Base-by-base conservation (phyloP, 495 filamentous ascomycete species). In the Niebla homalea region DNA sequence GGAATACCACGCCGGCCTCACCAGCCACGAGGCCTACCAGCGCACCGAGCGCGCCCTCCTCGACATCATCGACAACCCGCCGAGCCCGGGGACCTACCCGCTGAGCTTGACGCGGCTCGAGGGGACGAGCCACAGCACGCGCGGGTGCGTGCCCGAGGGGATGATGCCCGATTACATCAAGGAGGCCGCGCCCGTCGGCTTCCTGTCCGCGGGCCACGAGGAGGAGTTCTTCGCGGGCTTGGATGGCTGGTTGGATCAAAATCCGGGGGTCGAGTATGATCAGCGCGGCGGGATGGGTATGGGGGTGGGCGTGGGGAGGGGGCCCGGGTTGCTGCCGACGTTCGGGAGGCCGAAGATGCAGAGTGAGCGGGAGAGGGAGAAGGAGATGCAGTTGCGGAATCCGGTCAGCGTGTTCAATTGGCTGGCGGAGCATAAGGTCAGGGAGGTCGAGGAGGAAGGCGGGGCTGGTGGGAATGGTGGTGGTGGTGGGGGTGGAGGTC, bases 401-500 rank as follows among this genome's bases (percentile, higher is more conserved):
- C 87, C 85, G 0, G 80, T 85, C 36, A 87, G 83, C 22, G 86
- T 93, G 2, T 87, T 89, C 68, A 92, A 90, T 63, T 96, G 89
- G 89, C 69, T 96, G 20, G 77, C 85, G 32, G 78, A 80, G 50
- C 78, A 93, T 59, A 84, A 87, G 49, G 88, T 88, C 0, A 78
- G 88, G 50, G 82, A 83, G 19, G 92, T 89, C 67, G 67, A 93
- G 21, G 45, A 48, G 25, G 45, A 48, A 11, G n/a, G 8, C n/a
- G 42, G 15, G 15, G 45, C 19, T 4, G 19, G 18, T 19, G 36
- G 29, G 15, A 8, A 15, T 36, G 45, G 36, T 36, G 36, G 29
- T 12, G 29, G 29, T 32, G n/a, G 22, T 7, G 42, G 42, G 15
- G 45, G 36, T 18, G 19, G 18, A 2, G 36, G 29, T 14, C 23